Base-by-base conservation (phyloP, 768 basidiomycete species). In the Lactarius psammicola region DNA sequence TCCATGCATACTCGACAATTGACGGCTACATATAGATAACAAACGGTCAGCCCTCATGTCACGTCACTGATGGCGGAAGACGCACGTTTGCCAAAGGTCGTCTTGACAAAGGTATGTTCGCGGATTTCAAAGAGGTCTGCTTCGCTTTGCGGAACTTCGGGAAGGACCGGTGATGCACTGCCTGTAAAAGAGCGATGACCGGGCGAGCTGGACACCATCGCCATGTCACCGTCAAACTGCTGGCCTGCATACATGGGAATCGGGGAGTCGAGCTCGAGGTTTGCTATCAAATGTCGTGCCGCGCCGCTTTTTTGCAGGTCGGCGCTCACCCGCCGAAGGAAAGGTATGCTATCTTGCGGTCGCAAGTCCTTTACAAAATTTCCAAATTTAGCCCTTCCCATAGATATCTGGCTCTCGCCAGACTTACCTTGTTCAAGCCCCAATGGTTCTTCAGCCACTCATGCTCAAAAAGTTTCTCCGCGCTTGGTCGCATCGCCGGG, bases 281-380 rank as follows among this genome's bases (percentile, higher is more conserved):
- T 74, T 20, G 81, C 75, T 38, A 82, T 66, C 36, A 67, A 72
- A 66, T 85, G 83, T 57, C 85, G 85, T 59, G 84, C 78, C 53
- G 79, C 81, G 56, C 92, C 90, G 26, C 84, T 80, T 75, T 89
- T 91, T 66, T 90, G 88, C 62, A 93, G 74, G 72, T 97, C 95
- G 66, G 87, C 82, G 74, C 94, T 95, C 73, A 96, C 89, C 3
- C 95, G 89, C 36, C 94, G 88, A 15, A 97, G 80, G 82, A 97
- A 97, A 11, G 96, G 96, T 40, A 98, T 92, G 72, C 92, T 95
- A 73, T 98, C 96, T 73, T 97, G 91, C 56, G 90, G 91, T 30
- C 92, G 89, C 34, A 96, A 79, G 71, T 94, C 89, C 87, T 90
- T 64, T 36, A 65, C 20, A 59, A 60, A 56, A 56, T n/a, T 23